Evolutionary conservation across 306 rosid genomes (phyloP).

Genomic region (Ormosia semicastrata): DNA sequence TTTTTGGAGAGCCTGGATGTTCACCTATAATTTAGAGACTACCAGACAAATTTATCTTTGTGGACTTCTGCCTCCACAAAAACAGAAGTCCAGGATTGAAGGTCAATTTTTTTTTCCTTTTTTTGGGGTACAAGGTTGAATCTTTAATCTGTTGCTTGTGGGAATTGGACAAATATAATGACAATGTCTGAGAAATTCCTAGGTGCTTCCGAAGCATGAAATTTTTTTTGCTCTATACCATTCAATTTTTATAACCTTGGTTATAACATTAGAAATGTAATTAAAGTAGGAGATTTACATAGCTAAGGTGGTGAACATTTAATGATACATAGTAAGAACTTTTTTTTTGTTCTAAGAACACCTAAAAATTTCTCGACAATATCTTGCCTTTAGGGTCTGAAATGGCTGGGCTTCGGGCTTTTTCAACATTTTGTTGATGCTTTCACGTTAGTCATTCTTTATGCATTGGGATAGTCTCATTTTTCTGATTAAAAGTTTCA

Average conservation of each 20-base stretch:
- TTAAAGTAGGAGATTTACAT: too few species aligned
- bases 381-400: background rate
- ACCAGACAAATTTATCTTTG: background rate
- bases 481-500: background rate
- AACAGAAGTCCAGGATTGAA: background rate
- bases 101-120: too few species aligned
- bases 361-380: too few species aligned
- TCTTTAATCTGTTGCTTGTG: background rate
- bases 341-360: background rate
- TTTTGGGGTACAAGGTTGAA: background rate
- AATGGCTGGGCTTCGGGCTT: background rate
- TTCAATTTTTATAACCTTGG: too few species aligned
- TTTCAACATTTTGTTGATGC: background rate
- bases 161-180: background rate
- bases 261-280: too few species aligned
- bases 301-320: too few species aligned
- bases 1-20: background rate
- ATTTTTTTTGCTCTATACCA: background rate
- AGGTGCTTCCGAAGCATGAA: too few species aligned
- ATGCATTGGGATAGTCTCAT: slow-evolving; percentile 5
- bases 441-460: background rate
- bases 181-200: background rate
- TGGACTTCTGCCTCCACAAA: background rate
- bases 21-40: background rate
- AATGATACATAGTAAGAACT: background rate